Evolutionary conservation across 768 basidiomycete species (phyloP).

Genomic region (Lactarius sanguifluus): DNA sequence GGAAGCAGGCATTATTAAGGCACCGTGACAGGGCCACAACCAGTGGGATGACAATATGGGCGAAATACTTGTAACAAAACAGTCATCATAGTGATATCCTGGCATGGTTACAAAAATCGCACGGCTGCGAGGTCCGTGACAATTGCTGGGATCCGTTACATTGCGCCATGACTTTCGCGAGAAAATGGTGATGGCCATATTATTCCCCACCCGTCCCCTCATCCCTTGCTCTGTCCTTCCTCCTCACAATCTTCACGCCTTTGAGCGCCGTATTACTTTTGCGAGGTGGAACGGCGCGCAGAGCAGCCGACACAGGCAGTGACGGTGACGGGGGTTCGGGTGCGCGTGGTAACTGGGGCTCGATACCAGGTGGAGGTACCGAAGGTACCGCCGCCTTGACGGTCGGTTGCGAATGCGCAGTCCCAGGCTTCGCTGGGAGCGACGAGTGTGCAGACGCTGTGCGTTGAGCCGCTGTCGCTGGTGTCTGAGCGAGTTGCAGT

Average conservation of each 20-base stretch:
- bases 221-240: conserved; percentile 24
- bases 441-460: conserved; percentile 38
- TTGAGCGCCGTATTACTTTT: conserved; percentile 26
- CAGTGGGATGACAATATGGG: too few relatives aligned
- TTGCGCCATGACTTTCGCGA: too few relatives aligned
- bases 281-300: conserved; percentile 2
- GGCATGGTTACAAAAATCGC: too few relatives aligned
- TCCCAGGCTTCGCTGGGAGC: conserved; percentile 16
- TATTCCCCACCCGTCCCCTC: conserved; percentile 16
- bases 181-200: not conserved
- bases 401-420: not conserved
- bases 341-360: conserved; percentile 10
- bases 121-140: too few relatives aligned
- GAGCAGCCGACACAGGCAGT: not conserved
- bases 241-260: conserved; percentile 36
- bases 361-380: not conserved
- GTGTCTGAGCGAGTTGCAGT: conserved; percentile 60
- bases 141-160: too few relatives aligned
- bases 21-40: too few relatives aligned
- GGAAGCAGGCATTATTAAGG: not conserved
- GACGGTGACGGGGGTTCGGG: conserved; percentile 19
- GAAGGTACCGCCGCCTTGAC: conserved; percentile 1
- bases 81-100: not conserved
- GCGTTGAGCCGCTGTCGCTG: conserved; percentile 25
- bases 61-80: too few relatives aligned